Evolutionary conservation across 805 yeast genomes (phyloP).

Genomic region (Brettanomyces bruxellensis): DNA sequence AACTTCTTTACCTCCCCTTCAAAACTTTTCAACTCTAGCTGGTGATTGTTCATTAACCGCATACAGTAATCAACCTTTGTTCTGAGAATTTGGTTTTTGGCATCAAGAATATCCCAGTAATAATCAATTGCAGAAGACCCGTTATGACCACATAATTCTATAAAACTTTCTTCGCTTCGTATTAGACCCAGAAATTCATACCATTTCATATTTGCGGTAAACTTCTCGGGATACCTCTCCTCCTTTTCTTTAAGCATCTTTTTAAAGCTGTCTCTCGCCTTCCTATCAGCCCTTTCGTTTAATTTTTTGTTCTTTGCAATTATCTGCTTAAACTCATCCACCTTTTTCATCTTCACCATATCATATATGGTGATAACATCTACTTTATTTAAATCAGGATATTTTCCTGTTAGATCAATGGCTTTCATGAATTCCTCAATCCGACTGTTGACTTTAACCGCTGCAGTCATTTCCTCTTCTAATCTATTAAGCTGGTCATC

Average conservation of each 20-base stretch:
- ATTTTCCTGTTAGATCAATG: conserved; percentile 6
- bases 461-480: conserved; percentile 34
- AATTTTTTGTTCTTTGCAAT: conserved; percentile 23
- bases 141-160: conserved; percentile 57
- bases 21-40: conserved; percentile 3
- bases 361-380: conserved; percentile 54
- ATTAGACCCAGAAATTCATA: conserved; percentile 40
- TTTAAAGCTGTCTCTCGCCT: conserved; percentile 55
- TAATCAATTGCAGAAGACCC: conserved; percentile 75
- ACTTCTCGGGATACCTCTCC: conserved; percentile 17
- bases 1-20: conserved; percentile 5
- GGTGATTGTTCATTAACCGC: conserved; percentile 31
- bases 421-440: conserved; percentile 32
- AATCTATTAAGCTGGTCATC: conserved; percentile 37
- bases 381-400: conserved; percentile 33
- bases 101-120: conserved; percentile 67
- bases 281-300: conserved; percentile 51
- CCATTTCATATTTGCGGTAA: conserved; percentile 50
- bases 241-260: conserved; percentile 31
- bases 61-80: conserved; percentile 54
- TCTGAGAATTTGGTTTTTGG: conserved; percentile 43
- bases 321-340: conserved; percentile 22
- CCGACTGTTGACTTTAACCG: conserved; percentile 36
- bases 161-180: conserved; percentile 47
- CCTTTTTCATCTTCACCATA: conserved; percentile 18